These are phyloP conservation scores for Goffeauzyma gilvescens DNA, from an alignment of 768 basidiomycete species.

Conservation along the genomic window DNA sequence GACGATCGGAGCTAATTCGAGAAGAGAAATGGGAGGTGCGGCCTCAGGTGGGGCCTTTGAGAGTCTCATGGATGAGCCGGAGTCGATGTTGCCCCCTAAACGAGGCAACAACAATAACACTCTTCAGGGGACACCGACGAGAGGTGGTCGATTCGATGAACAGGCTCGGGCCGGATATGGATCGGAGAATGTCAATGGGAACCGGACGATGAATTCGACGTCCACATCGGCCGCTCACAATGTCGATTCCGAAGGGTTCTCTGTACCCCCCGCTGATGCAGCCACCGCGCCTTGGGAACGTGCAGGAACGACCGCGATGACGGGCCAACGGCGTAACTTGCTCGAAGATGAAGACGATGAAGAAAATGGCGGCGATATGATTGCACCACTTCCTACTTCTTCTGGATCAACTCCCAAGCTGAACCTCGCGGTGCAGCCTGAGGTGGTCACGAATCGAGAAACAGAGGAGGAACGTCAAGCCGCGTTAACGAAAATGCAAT, in stretches of 20 bases:
- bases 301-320: background rate
- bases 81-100: too few relatives aligned
- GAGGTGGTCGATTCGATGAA: too few relatives aligned
- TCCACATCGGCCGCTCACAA: conserved; percentile 6
- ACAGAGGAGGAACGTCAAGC: conserved; percentile 30
- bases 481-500: conserved; percentile 30
- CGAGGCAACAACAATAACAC: too few relatives aligned
- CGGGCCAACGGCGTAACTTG: conserved; percentile 11
- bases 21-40: too few relatives aligned
- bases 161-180: too few relatives aligned
- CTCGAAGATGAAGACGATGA: conserved; percentile 21
- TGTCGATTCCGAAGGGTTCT: conserved; percentile 35
- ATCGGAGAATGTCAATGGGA: background rate
- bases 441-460: conserved; percentile 31
- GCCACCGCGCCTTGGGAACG: conserved; percentile 31
- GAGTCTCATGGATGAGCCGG: too few relatives aligned
- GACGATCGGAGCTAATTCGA: conserved; percentile 12
- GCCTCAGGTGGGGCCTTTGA: too few relatives aligned
- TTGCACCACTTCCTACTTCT: background rate
- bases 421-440: conserved; percentile 27
- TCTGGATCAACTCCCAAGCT: conserved; percentile 12
- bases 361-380: conserved; percentile 3
- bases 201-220: background rate
- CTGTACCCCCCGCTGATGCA: conserved; percentile 33
- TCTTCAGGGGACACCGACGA: too few relatives aligned